Percentiles rank a stretch among this genome's conserved stretches.
phyloP scores from a whole-genome alignment of 768 basidiomycete species.

The Mrakia hoshinonis region DNA sequence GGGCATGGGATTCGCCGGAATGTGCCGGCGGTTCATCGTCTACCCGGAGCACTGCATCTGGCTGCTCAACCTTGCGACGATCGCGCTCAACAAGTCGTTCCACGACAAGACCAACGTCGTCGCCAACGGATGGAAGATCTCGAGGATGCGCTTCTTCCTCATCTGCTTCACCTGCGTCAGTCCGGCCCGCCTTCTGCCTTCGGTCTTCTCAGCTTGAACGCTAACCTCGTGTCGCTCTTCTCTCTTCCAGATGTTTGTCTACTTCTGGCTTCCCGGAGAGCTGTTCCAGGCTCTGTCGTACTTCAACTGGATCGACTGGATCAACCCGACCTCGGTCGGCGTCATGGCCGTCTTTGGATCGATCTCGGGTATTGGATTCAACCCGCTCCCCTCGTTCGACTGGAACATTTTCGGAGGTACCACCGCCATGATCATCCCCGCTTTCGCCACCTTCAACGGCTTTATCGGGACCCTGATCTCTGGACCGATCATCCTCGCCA shows the following conservation, averaged over 20 bases:
- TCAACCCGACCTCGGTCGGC: slow-evolving; percentile 42
- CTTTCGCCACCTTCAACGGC: slow-evolving; percentile 44
- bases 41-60: slow-evolving; percentile 34
- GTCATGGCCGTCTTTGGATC: slow-evolving; percentile 38
- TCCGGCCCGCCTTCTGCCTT: slow-evolving; percentile 31
- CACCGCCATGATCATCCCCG: slow-evolving; percentile 40
- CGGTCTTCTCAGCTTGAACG: neutral
- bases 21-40: slow-evolving; percentile 32
- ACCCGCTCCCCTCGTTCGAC: slow-evolving; percentile 42
- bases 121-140: slow-evolving; percentile 36
- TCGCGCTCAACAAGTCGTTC: slow-evolving; percentile 38
- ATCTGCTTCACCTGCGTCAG: slow-evolving; percentile 30
- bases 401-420: slow-evolving; percentile 36
- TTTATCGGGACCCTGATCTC: slow-evolving; percentile 38
- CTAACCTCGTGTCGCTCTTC: neutral
- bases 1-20: slow-evolving; percentile 34
- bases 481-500: slow-evolving; percentile 32
- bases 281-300: slow-evolving; percentile 34
- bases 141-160: slow-evolving; percentile 27
- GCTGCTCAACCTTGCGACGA: slow-evolving; percentile 36
- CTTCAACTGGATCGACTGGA: slow-evolving; percentile 40
- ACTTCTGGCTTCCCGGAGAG: neutral
- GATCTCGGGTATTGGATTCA: slow-evolving; percentile 41
- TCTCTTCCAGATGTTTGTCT: neutral
- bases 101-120: slow-evolving; percentile 30